Conservation (phyloP, 768 basidiomycete genomes). For the Suillus paluster region DNA sequence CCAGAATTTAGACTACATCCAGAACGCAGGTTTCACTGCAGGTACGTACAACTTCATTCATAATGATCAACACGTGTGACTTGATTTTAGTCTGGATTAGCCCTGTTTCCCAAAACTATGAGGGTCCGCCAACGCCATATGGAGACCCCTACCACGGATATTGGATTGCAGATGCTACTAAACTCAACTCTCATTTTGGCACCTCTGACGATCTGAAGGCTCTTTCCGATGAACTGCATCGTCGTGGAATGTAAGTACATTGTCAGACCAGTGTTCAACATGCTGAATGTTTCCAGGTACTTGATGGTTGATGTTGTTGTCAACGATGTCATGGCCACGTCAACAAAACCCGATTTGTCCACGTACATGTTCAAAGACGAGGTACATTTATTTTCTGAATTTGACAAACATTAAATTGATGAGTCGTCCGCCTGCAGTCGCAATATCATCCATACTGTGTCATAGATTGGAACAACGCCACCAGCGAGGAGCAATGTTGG, state of each 20-base stretch:
- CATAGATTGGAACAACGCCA: conserved; percentile 70
- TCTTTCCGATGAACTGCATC: conserved; percentile 68
- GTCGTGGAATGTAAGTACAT: conserved; percentile 63
- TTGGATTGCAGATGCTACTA: conserved; percentile 73
- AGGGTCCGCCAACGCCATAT: conserved; percentile 71
- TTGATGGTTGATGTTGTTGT: conserved; percentile 87
- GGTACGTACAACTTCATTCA: conserved; percentile 39
- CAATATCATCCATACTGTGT: conserved; percentile 82
- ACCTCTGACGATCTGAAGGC: conserved; percentile 72
- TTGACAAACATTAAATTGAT: background rate
- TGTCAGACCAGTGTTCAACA: conserved; percentile 22
- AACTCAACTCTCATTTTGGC: conserved; percentile 75
- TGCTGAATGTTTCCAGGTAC: conserved; percentile 46
- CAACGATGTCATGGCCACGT: conserved; percentile 83
- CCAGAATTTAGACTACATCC: conserved; percentile 84
- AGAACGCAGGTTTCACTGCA: conserved; percentile 82
- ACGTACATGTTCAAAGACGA: conserved; percentile 69
- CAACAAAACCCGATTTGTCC: conserved; percentile 64
- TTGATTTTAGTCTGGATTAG: conserved; percentile 73
- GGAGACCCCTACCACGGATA: conserved; percentile 89
- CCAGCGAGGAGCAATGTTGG: conserved; percentile 81
- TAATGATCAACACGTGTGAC: conserved; percentile 3
- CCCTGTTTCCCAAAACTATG: conserved; percentile 78
- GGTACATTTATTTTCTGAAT: conserved; percentile 37
- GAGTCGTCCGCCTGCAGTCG: conserved; percentile 40